Evolutionary conservation across 192 early-diverging fungal genomes (phyloP), one percentile per base, ranked within the genome.

Genomic region (Coemansia reversa): DNA sequence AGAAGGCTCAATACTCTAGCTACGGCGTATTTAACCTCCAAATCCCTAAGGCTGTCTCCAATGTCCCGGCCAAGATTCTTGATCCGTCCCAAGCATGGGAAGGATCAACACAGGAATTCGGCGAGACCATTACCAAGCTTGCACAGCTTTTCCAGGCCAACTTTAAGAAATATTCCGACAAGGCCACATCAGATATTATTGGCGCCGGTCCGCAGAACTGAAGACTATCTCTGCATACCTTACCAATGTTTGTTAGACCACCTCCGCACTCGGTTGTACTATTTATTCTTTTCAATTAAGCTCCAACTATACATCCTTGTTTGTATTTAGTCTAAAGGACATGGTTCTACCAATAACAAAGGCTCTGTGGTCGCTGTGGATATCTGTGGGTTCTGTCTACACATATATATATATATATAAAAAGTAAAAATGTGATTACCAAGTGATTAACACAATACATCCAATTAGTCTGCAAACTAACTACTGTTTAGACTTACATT

Each of bases 21-120:
- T 95, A 93, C 82, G 91, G 90, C 20, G 84, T 91, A 51, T 98
- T 98, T 78, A 89, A 90, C 72, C 84, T 98, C 27, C 58, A 84
- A 69, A 93, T 98, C 70, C 96, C 96, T 67, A 94, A 85, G 66
- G 59, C 82, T 19, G 82, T 90, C 66, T 69, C 92, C 19, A 81
- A 80, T 51, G 94, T 98, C 19, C 94, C 94, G 27, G 67, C 73
- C 25, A 90, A 93, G 67, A 84, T 98, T 51, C 84, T 98, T 48
- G 87, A 97, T 30, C 96, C 96, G 50, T 74, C 79, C 60, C 90
- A 83, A 65, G 88, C 92, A 64, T 98, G 94, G 94, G 74, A 86
- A 63, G 96, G 93, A 53, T 82, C 89, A 45, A 7, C 76, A 20
- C 85, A 82, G 24, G 84, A 87, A 57, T 98, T 85, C 83, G 53